Conservation (phyloP, 2,329 filamentous ascomycete species). For the Trichoderma sp. region DNA sequence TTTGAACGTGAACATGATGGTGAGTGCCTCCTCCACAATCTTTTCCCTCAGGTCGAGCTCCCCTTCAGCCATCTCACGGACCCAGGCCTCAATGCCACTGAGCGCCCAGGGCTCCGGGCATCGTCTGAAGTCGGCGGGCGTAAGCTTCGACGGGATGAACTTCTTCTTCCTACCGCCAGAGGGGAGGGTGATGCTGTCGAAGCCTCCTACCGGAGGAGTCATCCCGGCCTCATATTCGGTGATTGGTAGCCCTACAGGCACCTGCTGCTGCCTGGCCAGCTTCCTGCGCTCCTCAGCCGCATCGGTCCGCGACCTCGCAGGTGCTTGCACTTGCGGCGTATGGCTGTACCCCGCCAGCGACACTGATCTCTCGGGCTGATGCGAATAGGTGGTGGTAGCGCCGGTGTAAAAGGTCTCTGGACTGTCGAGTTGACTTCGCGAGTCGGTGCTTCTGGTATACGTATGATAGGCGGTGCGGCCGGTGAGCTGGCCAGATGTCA, state of each 20-base stretch:
- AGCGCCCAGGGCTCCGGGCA: slow-evolving; percentile 92
- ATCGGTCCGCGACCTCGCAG: slow-evolving; percentile 92
- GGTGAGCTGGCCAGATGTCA: slow-evolving; percentile 50
- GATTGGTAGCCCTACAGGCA: slow-evolving; percentile 45
- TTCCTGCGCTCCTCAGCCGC: slow-evolving; percentile 71
- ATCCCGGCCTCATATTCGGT: slow-evolving; percentile 61
- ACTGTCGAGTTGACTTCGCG: slow-evolving; percentile 43
- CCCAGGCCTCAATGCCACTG: slow-evolving; percentile 83
- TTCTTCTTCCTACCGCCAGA: slow-evolving; percentile 76
- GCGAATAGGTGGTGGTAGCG: slow-evolving; percentile 39
- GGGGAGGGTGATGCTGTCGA: slow-evolving; percentile 84
- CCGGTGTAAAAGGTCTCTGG: slow-evolving; percentile 56
- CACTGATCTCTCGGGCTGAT: slow-evolving; percentile 68
- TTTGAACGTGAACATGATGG: slow-evolving; percentile 88
- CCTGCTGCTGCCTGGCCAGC: slow-evolving; percentile 55
- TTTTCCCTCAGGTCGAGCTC: slow-evolving; percentile 85
- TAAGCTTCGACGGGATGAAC: slow-evolving; percentile 84
- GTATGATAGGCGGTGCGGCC: slow-evolving; percentile 52
- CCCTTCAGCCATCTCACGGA: slow-evolving; percentile 86
- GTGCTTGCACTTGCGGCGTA: slow-evolving; percentile 75
- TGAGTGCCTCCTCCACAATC: slow-evolving; percentile 82
- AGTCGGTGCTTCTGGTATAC: slow-evolving; percentile 54
- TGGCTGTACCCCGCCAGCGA: slow-evolving; percentile 82
- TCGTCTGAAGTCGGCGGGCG: slow-evolving; percentile 75
- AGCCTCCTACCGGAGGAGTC: slow-evolving; percentile 58